These are phyloP conservation scores for Fagopyrum homotropicum DNA, from an alignment of 148 eudicot species.

Conservation along the genomic window DNA sequence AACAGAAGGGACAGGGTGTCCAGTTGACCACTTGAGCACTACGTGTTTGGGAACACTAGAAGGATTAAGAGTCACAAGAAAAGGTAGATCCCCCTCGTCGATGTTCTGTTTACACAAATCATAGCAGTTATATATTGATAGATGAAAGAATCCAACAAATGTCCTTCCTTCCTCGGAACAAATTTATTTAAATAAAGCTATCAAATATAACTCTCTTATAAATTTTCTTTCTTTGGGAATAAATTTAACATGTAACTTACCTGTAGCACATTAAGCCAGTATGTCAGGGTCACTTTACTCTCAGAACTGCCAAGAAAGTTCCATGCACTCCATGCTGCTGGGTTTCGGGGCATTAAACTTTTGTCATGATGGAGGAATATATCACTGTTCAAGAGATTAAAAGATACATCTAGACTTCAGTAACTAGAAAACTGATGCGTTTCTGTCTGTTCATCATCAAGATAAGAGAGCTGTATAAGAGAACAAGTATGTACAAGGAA, in stretches of 20 bases:
- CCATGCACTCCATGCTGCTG: conserved; percentile 98
- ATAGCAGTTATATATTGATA: not conserved
- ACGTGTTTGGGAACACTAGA: conserved; percentile 48
- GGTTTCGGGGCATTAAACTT: conserved; percentile 72
- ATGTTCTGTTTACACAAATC: conserved; percentile 51
- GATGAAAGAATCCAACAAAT: not conserved
- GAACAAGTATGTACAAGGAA: not conserved
- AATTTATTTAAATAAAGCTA: not conserved
- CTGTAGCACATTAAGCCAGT: conserved; percentile 98
- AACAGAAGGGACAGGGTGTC: conserved; percentile 89
- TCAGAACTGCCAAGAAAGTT: conserved; percentile 69
- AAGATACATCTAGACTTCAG: conserved; percentile 2
- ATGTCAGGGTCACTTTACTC: conserved; percentile 71
- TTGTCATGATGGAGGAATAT: conserved; percentile 79
- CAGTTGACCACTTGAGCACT: conserved; percentile 75
- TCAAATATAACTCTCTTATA: too few relatives aligned
- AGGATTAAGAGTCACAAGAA: conserved; percentile 84
- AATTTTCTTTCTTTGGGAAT: too few relatives aligned
- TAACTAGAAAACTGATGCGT: not conserved
- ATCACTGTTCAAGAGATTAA: conserved; percentile 58
- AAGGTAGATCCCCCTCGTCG: conserved; percentile 42
- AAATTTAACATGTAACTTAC: conserved; percentile 22
- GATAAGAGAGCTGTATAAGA: not conserved
- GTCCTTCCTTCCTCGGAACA: not conserved
- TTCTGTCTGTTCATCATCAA: not conserved